phyloP scores from a whole-genome alignment of 805 yeast genomes.

The Suhomyces emberorum region DNA sequence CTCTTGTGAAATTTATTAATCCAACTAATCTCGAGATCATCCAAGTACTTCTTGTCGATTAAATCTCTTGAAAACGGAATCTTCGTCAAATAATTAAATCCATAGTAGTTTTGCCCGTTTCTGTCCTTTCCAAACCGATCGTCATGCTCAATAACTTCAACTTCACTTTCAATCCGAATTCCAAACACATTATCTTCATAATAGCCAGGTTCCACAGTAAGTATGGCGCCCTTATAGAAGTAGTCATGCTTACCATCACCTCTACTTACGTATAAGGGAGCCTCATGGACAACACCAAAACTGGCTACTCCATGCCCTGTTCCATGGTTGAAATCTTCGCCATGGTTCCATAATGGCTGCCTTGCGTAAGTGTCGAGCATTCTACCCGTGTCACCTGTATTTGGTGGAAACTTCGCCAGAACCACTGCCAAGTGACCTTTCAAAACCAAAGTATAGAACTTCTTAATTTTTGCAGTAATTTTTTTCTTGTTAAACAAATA shows the following conservation, averaged over 20 bases:
- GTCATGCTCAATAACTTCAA: conserved; percentile 50
- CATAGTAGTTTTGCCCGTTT: conserved; percentile 29
- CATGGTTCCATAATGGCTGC: conserved; percentile 75
- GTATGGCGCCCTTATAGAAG: conserved; percentile 58
- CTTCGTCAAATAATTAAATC: conserved; percentile 40
- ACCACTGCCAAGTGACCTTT: conserved; percentile 92
- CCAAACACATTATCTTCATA: conserved; percentile 91
- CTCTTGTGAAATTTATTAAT: conserved; percentile 36
- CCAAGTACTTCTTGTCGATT: conserved; percentile 30
- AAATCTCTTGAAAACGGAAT: conserved; percentile 39
- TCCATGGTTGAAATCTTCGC: conserved; percentile 88
- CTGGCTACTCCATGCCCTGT: conserved; percentile 98
- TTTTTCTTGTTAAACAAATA: conserved; percentile 52
- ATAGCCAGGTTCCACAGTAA: conserved; percentile 93
- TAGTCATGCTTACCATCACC: conserved; percentile 48
- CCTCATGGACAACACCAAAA: conserved; percentile 89
- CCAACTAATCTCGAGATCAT: conserved; percentile 33
- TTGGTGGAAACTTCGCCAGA: conserved; percentile 67
- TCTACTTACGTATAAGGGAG: conserved; percentile 75
- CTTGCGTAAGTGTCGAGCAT: conserved; percentile 81
- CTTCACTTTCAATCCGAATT: conserved; percentile 81
- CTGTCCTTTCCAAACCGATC: conserved; percentile 38
- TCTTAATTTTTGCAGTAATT: conserved; percentile 45
- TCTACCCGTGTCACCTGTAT: conserved; percentile 61
- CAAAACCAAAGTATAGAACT: conserved; percentile 77